These are phyloP conservation scores for Aureobasidium vineae DNA, from an alignment of 2,329 filamentous ascomycete genomes.

Conservation along the genomic window DNA sequence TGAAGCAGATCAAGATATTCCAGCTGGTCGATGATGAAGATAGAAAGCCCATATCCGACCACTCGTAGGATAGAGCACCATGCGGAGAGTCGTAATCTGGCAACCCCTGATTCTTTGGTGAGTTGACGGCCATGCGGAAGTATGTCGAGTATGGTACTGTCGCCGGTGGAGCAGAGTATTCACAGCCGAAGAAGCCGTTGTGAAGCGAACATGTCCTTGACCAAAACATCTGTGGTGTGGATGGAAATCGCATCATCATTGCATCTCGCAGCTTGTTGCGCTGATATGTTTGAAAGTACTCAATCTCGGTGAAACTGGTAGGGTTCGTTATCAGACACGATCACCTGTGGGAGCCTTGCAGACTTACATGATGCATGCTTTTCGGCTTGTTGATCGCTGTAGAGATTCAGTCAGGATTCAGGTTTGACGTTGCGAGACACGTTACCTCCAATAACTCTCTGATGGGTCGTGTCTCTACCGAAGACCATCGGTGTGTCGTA, in stretches of 20 bases:
- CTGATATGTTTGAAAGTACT: not conserved
- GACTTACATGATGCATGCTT: slow-evolving; percentile 3
- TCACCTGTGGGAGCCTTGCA: not conserved
- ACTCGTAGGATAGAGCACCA: not conserved
- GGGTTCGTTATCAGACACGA: not conserved
- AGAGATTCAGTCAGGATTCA: not conserved
- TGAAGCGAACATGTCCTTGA: slow-evolving; percentile 1
- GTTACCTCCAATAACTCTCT: not conserved
- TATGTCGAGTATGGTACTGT: not conserved
- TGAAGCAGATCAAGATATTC: slow-evolving; percentile 1
- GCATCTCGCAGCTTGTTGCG: not conserved
- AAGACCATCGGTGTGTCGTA: not conserved
- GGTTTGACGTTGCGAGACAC: not conserved
- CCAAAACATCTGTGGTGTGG: not conserved
- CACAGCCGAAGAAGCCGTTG: slow-evolving; percentile 11
- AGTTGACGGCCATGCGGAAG: not conserved
- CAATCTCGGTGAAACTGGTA: not conserved
- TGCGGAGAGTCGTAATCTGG: not conserved
- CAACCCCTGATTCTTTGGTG: not conserved
- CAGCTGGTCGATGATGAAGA: not conserved
- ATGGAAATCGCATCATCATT: not conserved
- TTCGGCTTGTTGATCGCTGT: not conserved
- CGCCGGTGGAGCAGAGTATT: not conserved
- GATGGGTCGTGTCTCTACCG: not conserved
- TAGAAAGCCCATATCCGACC: not conserved